phyloP scores from a whole-genome alignment of 2,329 filamentous ascomycete species.

The Fusarium multiceps region DNA sequence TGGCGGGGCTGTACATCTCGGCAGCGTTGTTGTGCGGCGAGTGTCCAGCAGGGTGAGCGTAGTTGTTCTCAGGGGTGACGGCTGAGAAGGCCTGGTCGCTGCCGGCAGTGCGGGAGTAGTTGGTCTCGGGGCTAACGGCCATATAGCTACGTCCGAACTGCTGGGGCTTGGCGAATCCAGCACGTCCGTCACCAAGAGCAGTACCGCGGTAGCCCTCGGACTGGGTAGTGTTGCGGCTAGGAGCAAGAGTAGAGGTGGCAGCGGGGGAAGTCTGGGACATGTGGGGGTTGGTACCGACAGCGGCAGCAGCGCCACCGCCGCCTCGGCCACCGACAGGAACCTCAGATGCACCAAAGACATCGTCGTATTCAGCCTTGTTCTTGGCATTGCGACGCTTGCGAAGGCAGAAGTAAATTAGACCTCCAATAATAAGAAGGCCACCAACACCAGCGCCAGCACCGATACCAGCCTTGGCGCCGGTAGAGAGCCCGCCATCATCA shows the following conservation, averaged over 20 bases:
- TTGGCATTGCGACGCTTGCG: conserved; percentile 47
- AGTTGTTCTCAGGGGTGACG: conserved; percentile 39
- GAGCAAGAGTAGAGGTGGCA: conserved; percentile 42
- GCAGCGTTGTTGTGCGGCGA: conserved; percentile 39
- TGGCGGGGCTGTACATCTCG: conserved; percentile 40
- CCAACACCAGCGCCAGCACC: conserved; percentile 55
- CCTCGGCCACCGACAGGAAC: conserved; percentile 54
- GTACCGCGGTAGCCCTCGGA: conserved; percentile 55
- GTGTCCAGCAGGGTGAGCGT: conserved; percentile 41
- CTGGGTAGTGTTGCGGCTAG: conserved; percentile 44
- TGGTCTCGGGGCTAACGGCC: conserved; percentile 43
- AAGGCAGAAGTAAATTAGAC: conserved; percentile 48
- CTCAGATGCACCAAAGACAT: conserved; percentile 56
- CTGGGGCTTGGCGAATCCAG: conserved; percentile 54
- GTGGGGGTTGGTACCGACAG: conserved; percentile 39
- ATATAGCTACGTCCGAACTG: conserved; percentile 50
- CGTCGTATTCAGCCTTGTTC: conserved; percentile 52
- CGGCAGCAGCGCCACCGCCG: conserved; percentile 25
- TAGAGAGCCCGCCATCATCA: conserved; percentile 50
- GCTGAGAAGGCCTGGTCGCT: conserved; percentile 28
- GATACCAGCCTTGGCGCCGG: conserved; percentile 58
- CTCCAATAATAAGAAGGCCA: conserved; percentile 50
- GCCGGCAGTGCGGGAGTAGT: conserved; percentile 33
- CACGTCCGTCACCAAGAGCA: conserved; percentile 53
- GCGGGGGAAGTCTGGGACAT: conserved; percentile 48